A percentile compares a stretch with the other conserved stretches of the same genome.
Conservation (phyloP, 768 basidiomycete species). For the Candolleomyces eurysporus region DNA sequence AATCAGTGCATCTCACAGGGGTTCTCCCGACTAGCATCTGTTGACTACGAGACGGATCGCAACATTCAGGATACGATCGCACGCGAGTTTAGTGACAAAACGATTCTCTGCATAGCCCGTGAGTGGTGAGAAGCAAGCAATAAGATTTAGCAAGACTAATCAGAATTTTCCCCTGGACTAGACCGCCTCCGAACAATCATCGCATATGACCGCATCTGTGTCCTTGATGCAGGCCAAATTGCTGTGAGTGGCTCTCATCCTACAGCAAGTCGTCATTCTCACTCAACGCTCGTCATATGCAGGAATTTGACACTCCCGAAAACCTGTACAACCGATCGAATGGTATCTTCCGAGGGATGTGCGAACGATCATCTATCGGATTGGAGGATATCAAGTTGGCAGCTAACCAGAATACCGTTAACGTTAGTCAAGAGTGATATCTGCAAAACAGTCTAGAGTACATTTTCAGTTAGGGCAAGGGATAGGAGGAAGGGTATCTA, state of each 20-base stretch:
- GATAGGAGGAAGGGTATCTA: neutral
- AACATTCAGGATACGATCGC: conserved; percentile 92
- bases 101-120: conserved; percentile 87
- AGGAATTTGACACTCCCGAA: conserved; percentile 83
- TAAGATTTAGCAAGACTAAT: neutral
- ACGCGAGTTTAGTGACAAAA: conserved; percentile 77
- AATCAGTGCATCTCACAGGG: neutral
- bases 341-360: conserved; percentile 85
- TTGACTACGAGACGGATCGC: conserved; percentile 86
- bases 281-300: neutral
- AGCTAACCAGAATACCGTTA: neutral
- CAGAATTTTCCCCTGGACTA: conserved; percentile 17
- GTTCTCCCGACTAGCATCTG: conserved; percentile 52
- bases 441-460: neutral
- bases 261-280: neutral
- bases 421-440: neutral
- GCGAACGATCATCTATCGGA: conserved; percentile 75
- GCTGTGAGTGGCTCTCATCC: conserved; percentile 2
- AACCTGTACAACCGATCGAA: conserved; percentile 53
- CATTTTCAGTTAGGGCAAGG: neutral
- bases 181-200: conserved; percentile 88
- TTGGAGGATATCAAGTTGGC: conserved; percentile 62
- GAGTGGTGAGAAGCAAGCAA: conserved; percentile 24
- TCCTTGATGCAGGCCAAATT: conserved; percentile 6
- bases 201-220: conserved; percentile 84